These are phyloP conservation scores for Cardiospermum halicacabum DNA, from an alignment of 345 rosid species.

Conservation along the genomic window DNA sequence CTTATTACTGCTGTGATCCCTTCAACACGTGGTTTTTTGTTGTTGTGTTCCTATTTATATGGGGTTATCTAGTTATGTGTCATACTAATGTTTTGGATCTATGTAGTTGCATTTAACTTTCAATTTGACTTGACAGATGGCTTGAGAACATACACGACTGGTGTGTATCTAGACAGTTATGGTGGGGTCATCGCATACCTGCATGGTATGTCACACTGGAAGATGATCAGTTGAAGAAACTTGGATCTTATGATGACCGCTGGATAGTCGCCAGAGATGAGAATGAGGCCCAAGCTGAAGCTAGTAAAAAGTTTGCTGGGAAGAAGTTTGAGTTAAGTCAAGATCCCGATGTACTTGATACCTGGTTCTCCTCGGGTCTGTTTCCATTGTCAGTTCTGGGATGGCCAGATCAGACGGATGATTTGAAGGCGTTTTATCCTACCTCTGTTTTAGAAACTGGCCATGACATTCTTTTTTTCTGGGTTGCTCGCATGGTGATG, in stretches of 20 bases:
- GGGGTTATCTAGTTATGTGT: neutral
- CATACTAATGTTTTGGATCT: neutral
- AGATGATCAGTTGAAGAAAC: slow-evolving; percentile 67
- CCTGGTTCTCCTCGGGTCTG: slow-evolving; percentile 98
- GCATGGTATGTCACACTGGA: slow-evolving; percentile 88
- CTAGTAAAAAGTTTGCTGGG: slow-evolving; percentile 50
- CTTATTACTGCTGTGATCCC: neutral
- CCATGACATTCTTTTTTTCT: slow-evolving; percentile 90
- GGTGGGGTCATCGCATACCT: slow-evolving; percentile 98
- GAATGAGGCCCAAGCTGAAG: slow-evolving; percentile 58
- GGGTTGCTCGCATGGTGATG: slow-evolving; percentile 99
- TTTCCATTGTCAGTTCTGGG: slow-evolving; percentile 81
- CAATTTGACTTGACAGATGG: slow-evolving; percentile 56
- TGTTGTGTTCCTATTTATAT: neutral
- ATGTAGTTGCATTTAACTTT: slow-evolving; percentile 10
- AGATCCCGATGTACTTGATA: slow-evolving; percentile 95
- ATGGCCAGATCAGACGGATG: slow-evolving; percentile 95
- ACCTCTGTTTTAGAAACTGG: slow-evolving; percentile 95
- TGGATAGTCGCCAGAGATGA: slow-evolving; percentile 86
- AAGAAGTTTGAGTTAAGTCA: slow-evolving; percentile 68
- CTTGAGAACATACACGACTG: slow-evolving; percentile 95
- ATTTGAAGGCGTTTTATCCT: slow-evolving; percentile 81
- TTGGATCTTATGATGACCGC: slow-evolving; percentile 74
- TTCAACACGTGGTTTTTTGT: neutral
- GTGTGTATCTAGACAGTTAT: slow-evolving; percentile 95